Percentiles rank a stretch among this genome's conserved stretches.
These are phyloP conservation scores for Pythium guiyangense DNA, from an alignment of 352 stramenopile species.

Conservation along the genomic window DNA sequence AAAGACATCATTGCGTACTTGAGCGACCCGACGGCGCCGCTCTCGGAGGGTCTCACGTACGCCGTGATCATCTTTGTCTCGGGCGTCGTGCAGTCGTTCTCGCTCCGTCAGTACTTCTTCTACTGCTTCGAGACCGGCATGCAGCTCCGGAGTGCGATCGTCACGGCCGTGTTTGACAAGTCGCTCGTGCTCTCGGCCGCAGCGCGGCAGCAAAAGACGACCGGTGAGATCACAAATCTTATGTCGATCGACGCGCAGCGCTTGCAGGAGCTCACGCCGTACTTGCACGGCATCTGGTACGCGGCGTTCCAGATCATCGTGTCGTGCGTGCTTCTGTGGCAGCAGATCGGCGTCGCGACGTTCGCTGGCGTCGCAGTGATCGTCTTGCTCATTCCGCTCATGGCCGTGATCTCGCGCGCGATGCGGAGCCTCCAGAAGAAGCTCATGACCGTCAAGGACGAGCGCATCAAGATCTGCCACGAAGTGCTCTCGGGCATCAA, in stretches of 20 bases:
- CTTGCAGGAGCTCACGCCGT: constrained; percentile 94
- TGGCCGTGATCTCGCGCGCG: constrained; percentile 77
- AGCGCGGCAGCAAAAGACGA: constrained; percentile 69
- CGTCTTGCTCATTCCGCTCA: constrained; percentile 91
- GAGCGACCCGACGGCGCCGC: constrained; percentile 49
- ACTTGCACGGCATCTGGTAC: constrained; percentile 90
- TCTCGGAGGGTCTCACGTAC: constrained; percentile 58
- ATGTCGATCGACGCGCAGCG: constrained; percentile 96
- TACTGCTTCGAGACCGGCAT: constrained; percentile 79
- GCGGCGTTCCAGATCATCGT: constrained; percentile 79
- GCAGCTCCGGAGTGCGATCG: constrained; percentile 68
- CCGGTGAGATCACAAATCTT: constrained; percentile 96
- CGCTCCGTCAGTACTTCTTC: constrained; percentile 82
- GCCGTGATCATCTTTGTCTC: constrained; percentile 59
- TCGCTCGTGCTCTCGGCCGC: constrained; percentile 82
- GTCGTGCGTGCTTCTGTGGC: constrained; percentile 64
- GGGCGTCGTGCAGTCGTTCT: constrained; percentile 74
- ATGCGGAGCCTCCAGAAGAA: constrained; percentile 86
- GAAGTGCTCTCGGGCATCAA: constrained; percentile 94
- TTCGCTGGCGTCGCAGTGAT: constrained; percentile 93
- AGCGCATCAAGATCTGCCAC: constrained; percentile 93
- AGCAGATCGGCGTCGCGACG: constrained; percentile 80
- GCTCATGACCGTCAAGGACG: constrained; percentile 92
- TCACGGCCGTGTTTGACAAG: constrained; percentile 76
- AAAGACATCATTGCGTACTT: constrained; percentile 84